Percentiles rank a stretch among this genome's conserved stretches.
These are phyloP conservation scores for Parachaetomium inaequale DNA, from an alignment of 495 filamentous ascomycete genomes.

Conservation along the genomic window DNA sequence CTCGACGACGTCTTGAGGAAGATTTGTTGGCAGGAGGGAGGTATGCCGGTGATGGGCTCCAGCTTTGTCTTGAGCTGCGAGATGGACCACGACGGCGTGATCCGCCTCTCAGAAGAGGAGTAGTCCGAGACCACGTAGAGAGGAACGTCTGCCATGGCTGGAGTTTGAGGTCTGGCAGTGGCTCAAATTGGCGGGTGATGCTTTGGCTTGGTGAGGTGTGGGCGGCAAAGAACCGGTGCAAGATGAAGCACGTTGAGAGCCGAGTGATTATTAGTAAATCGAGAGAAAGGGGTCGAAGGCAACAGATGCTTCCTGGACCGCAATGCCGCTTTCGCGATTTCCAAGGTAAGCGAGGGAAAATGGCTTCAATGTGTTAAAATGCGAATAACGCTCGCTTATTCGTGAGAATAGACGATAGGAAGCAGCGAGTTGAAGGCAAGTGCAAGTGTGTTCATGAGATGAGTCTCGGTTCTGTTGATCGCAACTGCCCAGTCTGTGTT, in stretches of 20 bases:
- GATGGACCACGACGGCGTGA: constrained; percentile 91
- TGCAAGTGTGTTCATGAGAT: not conserved
- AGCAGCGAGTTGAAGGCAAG: not conserved
- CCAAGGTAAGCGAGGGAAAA: not conserved
- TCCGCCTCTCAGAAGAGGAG: constrained; percentile 73
- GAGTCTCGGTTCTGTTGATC: not conserved
- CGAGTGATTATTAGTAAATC: not conserved
- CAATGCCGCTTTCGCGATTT: not conserved
- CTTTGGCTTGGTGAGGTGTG: not conserved
- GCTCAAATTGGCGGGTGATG: not conserved
- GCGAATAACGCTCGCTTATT: not conserved
- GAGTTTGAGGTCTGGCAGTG: not conserved
- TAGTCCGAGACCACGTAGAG: constrained; percentile 77
- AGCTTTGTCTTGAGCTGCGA: constrained; percentile 81
- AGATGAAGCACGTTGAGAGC: not conserved
- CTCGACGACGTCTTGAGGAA: constrained; percentile 57
- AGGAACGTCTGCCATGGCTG: constrained; percentile 69
- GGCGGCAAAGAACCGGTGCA: not conserved
- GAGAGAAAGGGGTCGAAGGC: not conserved
- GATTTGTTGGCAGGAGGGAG: constrained; percentile 73
- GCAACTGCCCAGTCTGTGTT: not conserved
- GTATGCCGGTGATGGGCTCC: constrained; percentile 90
- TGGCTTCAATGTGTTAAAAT: not conserved
- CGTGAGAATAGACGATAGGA: too few relatives aligned
- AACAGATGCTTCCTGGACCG: not conserved